Conservation (phyloP, 306 rosid species). For the Gillenia trifoliata region DNA sequence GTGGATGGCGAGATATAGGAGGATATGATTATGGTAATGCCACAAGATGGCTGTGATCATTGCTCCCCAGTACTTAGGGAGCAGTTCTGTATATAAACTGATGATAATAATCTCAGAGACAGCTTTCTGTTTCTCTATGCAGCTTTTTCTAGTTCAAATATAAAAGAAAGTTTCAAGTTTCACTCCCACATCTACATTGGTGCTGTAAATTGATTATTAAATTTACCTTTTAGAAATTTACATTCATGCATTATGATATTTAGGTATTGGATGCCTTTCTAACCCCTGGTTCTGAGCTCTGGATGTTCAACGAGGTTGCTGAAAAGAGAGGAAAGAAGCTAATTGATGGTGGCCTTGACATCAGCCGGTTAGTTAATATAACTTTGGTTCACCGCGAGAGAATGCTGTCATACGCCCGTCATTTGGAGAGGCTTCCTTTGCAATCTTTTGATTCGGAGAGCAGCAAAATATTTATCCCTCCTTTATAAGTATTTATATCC, state of each 20-base stretch:
- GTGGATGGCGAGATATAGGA: conserved; percentile 98
- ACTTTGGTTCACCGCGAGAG: conserved; percentile 73
- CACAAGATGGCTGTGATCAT: conserved; percentile 24
- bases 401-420: conserved; percentile 92
- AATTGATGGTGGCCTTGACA: conserved; percentile 82
- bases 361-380: conserved; percentile 64
- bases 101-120: conserved; percentile 13
- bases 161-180: conserved; percentile 3
- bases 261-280: conserved; percentile 89
- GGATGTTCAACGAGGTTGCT: conserved; percentile 94
- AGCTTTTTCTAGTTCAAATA: conserved; percentile 10
- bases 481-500: background rate
- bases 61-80: conserved; percentile 27
- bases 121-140: background rate
- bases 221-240: conserved; percentile 1
- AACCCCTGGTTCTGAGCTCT: conserved; percentile 78
- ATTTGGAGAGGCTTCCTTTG: conserved; percentile 88
- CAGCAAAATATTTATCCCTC: conserved; percentile 18
- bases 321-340: conserved; percentile 83
- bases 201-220: background rate
- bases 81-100: conserved; percentile 25
- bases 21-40: conserved; percentile 88
- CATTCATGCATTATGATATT: background rate
- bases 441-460: conserved; percentile 89
- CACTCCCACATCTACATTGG: background rate